A percentile compares a stretch with the other conserved stretches of the same genome.
phyloP scores from a whole-genome alignment of 2,329 filamentous ascomycete species.

The Xylariales sp. region DNA sequence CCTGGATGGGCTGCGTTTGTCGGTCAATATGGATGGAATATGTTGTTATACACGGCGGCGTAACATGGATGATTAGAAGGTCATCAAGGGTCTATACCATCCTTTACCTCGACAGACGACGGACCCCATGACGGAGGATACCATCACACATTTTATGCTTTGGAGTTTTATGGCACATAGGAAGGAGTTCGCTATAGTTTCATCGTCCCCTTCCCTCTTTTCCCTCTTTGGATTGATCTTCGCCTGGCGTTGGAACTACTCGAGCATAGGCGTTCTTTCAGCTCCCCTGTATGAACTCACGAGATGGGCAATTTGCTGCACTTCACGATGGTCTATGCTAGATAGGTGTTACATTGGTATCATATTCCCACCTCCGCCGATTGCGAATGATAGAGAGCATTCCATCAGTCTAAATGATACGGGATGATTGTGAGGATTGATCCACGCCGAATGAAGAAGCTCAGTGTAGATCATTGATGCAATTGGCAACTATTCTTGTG shows the following conservation, averaged over 20 bases:
- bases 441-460: too few species aligned
- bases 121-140: not conserved
- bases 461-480: too few species aligned
- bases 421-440: too few species aligned
- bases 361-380: not conserved
- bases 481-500: too few species aligned
- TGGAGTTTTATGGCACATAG: not conserved
- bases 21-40: too few species aligned
- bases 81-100: not conserved
- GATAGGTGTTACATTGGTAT: not conserved
- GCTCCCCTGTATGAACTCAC: too few species aligned
- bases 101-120: not conserved
- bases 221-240: not conserved
- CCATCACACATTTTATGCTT: not conserved
- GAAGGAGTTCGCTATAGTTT: not conserved
- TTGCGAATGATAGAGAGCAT: not conserved
- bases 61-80: too few species aligned
- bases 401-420: too few species aligned
- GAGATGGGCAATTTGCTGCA: too few species aligned
- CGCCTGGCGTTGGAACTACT: not conserved
- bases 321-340: not conserved
- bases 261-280: not conserved
- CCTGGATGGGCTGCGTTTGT: too few species aligned
- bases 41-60: too few species aligned
- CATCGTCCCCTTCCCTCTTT: not conserved